Percentiles rank a stretch among this genome's conserved stretches.
Conservation (phyloP, 768 basidiomycete species). For the Clitopilus hobsonii region DNA sequence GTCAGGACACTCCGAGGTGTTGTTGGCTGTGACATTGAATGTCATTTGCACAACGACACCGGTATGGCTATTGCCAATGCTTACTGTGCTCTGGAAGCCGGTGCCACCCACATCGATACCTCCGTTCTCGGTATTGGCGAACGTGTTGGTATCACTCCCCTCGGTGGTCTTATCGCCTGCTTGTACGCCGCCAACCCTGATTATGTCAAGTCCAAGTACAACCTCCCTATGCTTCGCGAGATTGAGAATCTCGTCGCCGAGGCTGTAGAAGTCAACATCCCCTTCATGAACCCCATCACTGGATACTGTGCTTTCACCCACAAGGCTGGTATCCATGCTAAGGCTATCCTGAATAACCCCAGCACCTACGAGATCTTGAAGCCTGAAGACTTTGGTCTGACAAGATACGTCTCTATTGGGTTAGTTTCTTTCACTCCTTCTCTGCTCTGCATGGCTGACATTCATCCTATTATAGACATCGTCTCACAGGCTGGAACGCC, state of each 20-base stretch:
- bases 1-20: slow-evolving; percentile 95
- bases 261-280: slow-evolving; percentile 96
- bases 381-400: slow-evolving; percentile 98
- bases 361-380: slow-evolving; percentile 99
- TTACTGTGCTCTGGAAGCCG: slow-evolving; percentile 96
- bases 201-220: slow-evolving; percentile 99
- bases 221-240: slow-evolving; percentile 94
- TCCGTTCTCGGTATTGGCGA: slow-evolving; percentile 98
- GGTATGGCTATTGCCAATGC: slow-evolving; percentile 99
- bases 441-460: background rate
- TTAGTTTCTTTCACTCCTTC: slow-evolving; percentile 24
- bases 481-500: slow-evolving; percentile 98
- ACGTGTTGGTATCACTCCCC: slow-evolving; percentile 97
- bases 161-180: slow-evolving; percentile 95
- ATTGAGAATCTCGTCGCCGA: slow-evolving; percentile 99
- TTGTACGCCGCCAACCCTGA: slow-evolving; percentile 96
- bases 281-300: slow-evolving; percentile 95
- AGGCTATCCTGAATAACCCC: slow-evolving; percentile 99
- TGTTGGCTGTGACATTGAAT: slow-evolving; percentile 95
- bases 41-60: slow-evolving; percentile 98
- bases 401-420: slow-evolving; percentile 97
- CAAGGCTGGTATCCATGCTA: slow-evolving; percentile 99
- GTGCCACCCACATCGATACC: slow-evolving; percentile 98
- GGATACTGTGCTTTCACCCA: slow-evolving; percentile 99
- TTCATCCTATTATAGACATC: slow-evolving; percentile 54